Conservation (phyloP, 2,329 filamentous ascomycete species). For the Metarhizium anisopliae region DNA sequence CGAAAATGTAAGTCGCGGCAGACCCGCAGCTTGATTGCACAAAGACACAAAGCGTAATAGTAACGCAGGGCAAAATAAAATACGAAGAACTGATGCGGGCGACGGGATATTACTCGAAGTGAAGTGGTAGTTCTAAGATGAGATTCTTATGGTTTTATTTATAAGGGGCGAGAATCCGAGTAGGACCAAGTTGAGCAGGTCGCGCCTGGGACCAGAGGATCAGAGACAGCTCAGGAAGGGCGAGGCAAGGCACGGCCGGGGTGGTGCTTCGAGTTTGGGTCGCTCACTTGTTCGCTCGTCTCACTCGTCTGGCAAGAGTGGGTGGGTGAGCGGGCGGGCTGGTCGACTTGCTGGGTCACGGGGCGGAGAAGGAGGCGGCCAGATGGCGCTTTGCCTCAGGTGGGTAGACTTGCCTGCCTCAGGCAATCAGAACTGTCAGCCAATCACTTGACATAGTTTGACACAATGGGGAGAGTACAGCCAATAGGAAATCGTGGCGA, state of each 20-base stretch:
- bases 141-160: constrained; percentile 19
- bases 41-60: constrained; percentile 1
- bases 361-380: constrained; percentile 5
- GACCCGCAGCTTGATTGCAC: constrained; percentile 9
- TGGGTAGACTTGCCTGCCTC: constrained; percentile 3
- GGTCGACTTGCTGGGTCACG: constrained; percentile 10
- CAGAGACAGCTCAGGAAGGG: neutral
- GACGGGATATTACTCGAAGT: neutral
- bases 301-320: neutral
- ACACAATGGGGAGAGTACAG: neutral
- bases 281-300: neutral
- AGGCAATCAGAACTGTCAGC: neutral
- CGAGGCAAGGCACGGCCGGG: neutral
- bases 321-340: constrained; percentile 1
- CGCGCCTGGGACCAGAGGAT: neutral
- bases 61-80: constrained; percentile 6
- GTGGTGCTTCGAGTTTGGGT: neutral
- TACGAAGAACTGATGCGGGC: constrained; percentile 6
- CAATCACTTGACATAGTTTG: constrained; percentile 4
- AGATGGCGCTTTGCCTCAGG: neutral
- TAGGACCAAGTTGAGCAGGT: constrained; percentile 5
- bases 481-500: constrained; percentile 4
- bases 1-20: constrained; percentile 20
- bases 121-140: constrained; percentile 1
- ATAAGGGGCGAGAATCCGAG: constrained; percentile 8